Conservation (phyloP, 129 eudicot genomes). For the Flaveria robusta region DNA sequence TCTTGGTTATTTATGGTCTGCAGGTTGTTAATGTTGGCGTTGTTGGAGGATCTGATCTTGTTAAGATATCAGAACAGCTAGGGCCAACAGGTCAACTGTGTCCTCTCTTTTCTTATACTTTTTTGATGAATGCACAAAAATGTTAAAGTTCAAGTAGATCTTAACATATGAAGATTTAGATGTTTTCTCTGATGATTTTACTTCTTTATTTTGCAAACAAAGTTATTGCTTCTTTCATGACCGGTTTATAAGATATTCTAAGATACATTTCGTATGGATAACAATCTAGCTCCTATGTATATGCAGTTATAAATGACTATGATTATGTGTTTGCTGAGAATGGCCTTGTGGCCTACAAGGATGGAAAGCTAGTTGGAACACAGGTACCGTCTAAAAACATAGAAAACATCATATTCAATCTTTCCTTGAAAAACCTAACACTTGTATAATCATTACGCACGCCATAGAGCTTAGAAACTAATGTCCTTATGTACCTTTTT, state of each 20-base stretch:
- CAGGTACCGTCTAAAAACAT: slow-evolving; percentile 53
- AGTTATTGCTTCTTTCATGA: slow-evolving; percentile 3
- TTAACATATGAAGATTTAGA: not conserved
- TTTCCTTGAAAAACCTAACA: not conserved
- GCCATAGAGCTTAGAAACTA: not conserved
- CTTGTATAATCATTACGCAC: not conserved
- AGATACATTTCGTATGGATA: not conserved
- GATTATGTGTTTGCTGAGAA: slow-evolving; percentile 91
- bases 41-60: slow-evolving; percentile 97
- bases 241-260: not conserved
- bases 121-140: not conserved
- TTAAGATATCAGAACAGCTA: slow-evolving; percentile 93
- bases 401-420: not conserved
- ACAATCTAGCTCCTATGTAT: slow-evolving; percentile 21
- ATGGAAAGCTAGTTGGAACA: slow-evolving; percentile 69
- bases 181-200: not conserved
- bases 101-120: not conserved
- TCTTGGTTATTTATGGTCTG: slow-evolving; percentile 16
- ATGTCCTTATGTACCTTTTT: slow-evolving; percentile 3
- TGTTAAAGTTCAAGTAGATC: slow-evolving; percentile 5
- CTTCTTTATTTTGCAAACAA: slow-evolving; percentile 9
- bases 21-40: slow-evolving; percentile 87
- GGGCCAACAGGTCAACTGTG: slow-evolving; percentile 64
- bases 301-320: slow-evolving; percentile 76
- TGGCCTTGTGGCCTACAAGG: slow-evolving; percentile 92